phyloP scores from a whole-genome alignment of 192 early-diverging fungal species.

The Dimargaris cristalligena region DNA sequence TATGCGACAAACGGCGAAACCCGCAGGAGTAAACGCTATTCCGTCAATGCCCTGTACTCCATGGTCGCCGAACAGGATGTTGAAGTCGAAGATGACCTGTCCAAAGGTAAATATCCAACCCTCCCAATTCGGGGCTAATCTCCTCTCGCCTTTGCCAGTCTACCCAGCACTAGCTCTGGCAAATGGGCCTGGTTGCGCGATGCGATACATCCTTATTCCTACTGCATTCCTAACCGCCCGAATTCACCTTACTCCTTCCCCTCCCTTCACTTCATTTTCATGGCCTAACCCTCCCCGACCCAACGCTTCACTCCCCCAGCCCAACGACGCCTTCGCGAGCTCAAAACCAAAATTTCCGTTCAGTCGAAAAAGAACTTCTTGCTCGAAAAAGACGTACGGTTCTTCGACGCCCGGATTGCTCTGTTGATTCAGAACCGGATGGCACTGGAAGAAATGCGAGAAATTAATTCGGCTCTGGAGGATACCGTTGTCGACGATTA shows the following conservation, averaged over 20 bases:
- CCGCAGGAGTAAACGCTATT: slow-evolving; percentile 49
- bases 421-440: slow-evolving; percentile 86
- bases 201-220: too few species aligned
- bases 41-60: slow-evolving; percentile 51
- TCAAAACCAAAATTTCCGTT: slow-evolving; percentile 76
- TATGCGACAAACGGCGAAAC: slow-evolving; percentile 19
- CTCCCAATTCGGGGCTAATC: too few species aligned
- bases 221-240: too few species aligned
- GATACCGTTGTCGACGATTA: slow-evolving; percentile 26
- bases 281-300: neutral
- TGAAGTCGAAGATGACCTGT: slow-evolving; percentile 85
- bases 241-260: neutral
- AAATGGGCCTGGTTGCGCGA: too few species aligned
- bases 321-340: slow-evolving; percentile 63
- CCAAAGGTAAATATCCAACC: slow-evolving; percentile 61
- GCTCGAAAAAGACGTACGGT: slow-evolving; percentile 81
- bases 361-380: slow-evolving; percentile 94
- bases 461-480: slow-evolving; percentile 15
- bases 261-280: slow-evolving; percentile 8
- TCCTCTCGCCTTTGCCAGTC: too few species aligned
- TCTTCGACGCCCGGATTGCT: slow-evolving; percentile 79
- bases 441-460: slow-evolving; percentile 67
- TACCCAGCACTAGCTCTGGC: too few species aligned
- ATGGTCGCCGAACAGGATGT: slow-evolving; percentile 83
- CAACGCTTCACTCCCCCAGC: slow-evolving; percentile 24